Conservation (phyloP, 2,329 filamentous ascomycete species). For the Raffaelea arxii region DNA sequence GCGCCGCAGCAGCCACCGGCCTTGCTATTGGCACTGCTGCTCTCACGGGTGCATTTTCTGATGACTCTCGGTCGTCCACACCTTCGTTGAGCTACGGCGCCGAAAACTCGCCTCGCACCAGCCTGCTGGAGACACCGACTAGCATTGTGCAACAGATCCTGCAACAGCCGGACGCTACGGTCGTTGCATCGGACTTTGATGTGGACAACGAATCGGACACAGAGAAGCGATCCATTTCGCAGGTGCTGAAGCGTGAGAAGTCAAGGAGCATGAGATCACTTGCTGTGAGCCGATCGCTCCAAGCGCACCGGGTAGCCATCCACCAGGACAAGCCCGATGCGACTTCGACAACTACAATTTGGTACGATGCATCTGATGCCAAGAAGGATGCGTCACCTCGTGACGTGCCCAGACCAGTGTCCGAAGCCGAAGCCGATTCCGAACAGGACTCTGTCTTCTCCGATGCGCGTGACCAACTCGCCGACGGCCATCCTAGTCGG, state of each 20-base stretch:
- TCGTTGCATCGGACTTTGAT: not conserved
- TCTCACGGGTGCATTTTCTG: too few species aligned
- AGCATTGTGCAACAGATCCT: not conserved
- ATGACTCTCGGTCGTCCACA: constrained; percentile 16
- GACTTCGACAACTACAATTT: not conserved
- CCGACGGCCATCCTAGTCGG: too few species aligned
- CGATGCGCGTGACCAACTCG: too few species aligned
- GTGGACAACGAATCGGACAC: not conserved
- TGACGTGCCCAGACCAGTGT: too few species aligned
- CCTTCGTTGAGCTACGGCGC: constrained; percentile 21
- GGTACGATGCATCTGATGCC: not conserved
- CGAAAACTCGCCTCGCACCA: constrained; percentile 19
- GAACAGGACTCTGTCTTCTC: too few species aligned
- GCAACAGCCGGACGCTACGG: not conserved
- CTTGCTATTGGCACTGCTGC: too few species aligned
- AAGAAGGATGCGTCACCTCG: too few species aligned
- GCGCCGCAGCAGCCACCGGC: too few species aligned
- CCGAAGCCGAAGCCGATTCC: too few species aligned
- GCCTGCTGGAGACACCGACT: constrained; percentile 18
- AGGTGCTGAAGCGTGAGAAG: not conserved
- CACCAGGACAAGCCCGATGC: not conserved
- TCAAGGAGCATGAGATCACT: not conserved
- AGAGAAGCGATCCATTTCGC: not conserved
- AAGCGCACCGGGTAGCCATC: too few species aligned
- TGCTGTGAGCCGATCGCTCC: not conserved